phyloP scores from a whole-genome alignment of 768 basidiomycete genomes.

The Tulasnella calospora region DNA sequence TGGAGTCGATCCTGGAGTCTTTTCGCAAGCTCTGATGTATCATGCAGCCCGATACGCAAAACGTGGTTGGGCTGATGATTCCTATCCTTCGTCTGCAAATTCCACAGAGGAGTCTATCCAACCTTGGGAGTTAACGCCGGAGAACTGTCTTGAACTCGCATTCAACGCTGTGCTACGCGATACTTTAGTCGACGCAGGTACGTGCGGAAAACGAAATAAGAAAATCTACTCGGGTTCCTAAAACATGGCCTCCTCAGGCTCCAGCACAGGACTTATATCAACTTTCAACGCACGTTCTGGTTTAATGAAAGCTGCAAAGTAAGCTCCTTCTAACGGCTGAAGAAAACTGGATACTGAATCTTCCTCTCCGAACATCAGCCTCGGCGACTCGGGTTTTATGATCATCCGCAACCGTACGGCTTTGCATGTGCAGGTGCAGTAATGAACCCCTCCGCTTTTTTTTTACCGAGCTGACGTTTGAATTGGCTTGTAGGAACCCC shows the following conservation, averaged over 20 bases:
- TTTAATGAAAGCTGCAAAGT: conserved; percentile 27
- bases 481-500: conserved; percentile 33
- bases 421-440: conserved; percentile 14
- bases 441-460: neutral
- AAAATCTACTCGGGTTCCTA: neutral
- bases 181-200: conserved; percentile 42
- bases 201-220: conserved; percentile 2
- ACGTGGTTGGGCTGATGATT: conserved; percentile 27
- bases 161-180: conserved; percentile 68
- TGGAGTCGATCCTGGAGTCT: conserved; percentile 25
- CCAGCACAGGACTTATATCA: conserved; percentile 72
- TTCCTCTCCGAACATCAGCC: conserved; percentile 20
- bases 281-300: conserved; percentile 24
- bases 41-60: conserved; percentile 14
- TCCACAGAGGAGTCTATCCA: neutral
- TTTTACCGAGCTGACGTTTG: neutral
- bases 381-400: conserved; percentile 33
- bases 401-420: conserved; percentile 28
- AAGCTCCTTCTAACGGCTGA: neutral
- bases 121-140: conserved; percentile 24
- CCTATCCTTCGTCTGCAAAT: conserved; percentile 39
- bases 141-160: conserved; percentile 64
- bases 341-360: neutral
- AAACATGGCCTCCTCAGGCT: conserved; percentile 48
- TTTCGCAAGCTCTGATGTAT: conserved; percentile 28